These are phyloP conservation scores for Solanum hybrid DNA, from an alignment of 305 asterid genomes.

Conservation along the genomic window DNA sequence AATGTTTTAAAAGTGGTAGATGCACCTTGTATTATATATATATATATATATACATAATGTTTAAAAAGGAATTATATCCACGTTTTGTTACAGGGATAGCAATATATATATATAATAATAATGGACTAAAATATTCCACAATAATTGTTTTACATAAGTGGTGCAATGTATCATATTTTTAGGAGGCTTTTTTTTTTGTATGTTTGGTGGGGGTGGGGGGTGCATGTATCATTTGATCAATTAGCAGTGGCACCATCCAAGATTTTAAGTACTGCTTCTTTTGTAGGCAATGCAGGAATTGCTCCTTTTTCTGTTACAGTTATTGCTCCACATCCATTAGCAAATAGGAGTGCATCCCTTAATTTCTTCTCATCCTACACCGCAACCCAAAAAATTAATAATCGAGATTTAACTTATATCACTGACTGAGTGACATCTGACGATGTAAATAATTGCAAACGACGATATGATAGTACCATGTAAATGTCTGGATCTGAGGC, in stretches of 20 bases:
- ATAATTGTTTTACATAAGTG: background rate
- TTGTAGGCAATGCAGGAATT: conserved; percentile 77
- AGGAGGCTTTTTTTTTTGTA: background rate
- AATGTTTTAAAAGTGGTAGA: background rate
- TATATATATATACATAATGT: background rate
- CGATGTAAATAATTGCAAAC: background rate
- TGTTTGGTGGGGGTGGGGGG: background rate
- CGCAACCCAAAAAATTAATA: background rate
- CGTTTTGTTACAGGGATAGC: background rate
- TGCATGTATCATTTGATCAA: background rate
- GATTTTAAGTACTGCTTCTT: conserved; percentile 39
- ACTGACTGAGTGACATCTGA: too few species aligned
- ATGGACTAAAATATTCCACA: background rate
- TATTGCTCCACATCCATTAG: conserved; percentile 74
- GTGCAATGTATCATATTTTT: background rate
- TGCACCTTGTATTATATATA: background rate
- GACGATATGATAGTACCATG: conserved; percentile 4
- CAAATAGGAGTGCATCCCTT: conserved; percentile 55
- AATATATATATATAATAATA: background rate
- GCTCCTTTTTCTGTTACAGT: conserved; percentile 76
- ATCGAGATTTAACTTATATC: background rate
- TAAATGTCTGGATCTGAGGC: conserved; percentile 16
- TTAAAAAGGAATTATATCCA: background rate
- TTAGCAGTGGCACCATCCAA: conserved; percentile 14
- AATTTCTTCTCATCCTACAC: conserved; percentile 48